Conservation (phyloP, 2,329 filamentous ascomycete species). For the Hymenoscyphus infarciens region DNA sequence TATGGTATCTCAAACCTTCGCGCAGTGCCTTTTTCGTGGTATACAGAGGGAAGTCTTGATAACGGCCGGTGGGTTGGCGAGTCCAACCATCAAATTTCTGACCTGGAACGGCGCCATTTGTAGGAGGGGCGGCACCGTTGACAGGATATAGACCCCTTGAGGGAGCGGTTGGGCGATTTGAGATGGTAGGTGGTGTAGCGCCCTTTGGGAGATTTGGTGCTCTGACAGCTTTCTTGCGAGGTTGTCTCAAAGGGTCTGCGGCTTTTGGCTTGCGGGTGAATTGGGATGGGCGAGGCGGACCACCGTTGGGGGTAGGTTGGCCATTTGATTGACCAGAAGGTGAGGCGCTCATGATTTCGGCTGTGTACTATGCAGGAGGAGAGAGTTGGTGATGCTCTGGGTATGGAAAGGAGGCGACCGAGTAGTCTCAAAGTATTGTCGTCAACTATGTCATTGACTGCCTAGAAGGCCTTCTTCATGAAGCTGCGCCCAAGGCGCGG, state of each 20-base stretch:
- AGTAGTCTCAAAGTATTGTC: background rate
- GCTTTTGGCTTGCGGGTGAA: constrained; percentile 47
- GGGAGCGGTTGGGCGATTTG: constrained; percentile 23
- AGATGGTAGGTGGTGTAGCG: constrained; percentile 13
- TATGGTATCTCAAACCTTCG: constrained; percentile 78
- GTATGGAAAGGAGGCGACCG: background rate
- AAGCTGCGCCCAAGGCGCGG: background rate
- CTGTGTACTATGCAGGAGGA: no score
- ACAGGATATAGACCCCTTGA: constrained; percentile 20
- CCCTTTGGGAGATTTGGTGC: constrained; percentile 35
- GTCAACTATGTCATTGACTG: constrained; percentile 18
- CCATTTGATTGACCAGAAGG: constrained; percentile 44
- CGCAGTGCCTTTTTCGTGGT: constrained; percentile 78
- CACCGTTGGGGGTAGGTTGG: constrained; percentile 44
- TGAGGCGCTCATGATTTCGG: constrained; percentile 39
- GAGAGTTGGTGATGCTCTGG: background rate
- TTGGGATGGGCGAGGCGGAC: constrained; percentile 36
- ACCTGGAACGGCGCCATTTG: constrained; percentile 13
- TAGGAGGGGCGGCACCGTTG: constrained; percentile 18
- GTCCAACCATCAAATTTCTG: constrained; percentile 45
- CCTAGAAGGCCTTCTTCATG: constrained; percentile 21
- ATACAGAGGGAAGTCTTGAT: constrained; percentile 64
- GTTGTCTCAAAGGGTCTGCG: constrained; percentile 58
- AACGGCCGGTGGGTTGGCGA: constrained; percentile 39
- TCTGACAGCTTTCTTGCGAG: constrained; percentile 50